Evolutionary conservation across 371 early-diverging fungal species (phyloP).

Genomic region (Apophysomyces sp.): DNA sequence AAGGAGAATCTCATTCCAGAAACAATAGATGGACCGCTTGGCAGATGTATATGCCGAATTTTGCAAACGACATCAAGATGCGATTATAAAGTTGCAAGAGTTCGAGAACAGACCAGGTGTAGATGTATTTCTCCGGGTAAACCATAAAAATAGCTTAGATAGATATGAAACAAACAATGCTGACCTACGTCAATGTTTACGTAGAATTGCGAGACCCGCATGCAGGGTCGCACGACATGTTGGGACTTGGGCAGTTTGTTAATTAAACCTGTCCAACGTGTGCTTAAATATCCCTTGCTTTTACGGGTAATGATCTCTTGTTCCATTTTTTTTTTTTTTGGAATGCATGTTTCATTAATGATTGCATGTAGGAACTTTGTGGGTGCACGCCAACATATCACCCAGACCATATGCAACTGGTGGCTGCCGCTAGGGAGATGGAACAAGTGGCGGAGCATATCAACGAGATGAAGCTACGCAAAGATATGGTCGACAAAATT

Average conservation of each 20-base stretch:
- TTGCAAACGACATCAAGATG: constrained; percentile 75
- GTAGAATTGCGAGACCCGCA: constrained; percentile 44
- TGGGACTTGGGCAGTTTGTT: constrained; percentile 78
- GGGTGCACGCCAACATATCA: constrained; percentile 59
- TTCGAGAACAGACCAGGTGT: constrained; percentile 46
- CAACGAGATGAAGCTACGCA: constrained; percentile 83
- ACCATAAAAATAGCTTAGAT: not conserved
- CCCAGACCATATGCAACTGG: constrained; percentile 57
- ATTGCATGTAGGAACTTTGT: constrained; percentile 56
- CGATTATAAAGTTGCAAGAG: constrained; percentile 59
- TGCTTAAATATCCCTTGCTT: constrained; percentile 77
- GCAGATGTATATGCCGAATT: constrained; percentile 71
- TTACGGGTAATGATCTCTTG: constrained; percentile 46
- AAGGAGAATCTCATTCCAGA: not conserved
- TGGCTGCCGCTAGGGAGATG: constrained; percentile 53
- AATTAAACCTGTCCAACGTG: constrained; percentile 85
- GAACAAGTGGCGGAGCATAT: constrained; percentile 78
- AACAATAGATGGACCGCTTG: constrained; percentile 45
- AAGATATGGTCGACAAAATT: constrained; percentile 85
- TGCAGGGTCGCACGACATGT: constrained; percentile 63
- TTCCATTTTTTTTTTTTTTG: constrained; percentile 2
- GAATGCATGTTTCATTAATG: not conserved
- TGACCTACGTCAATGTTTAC: constrained; percentile 31
- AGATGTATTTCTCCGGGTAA: constrained; percentile 54
- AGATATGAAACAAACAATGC: constrained; percentile 28